Evolutionary conservation across 306 rosid genomes (phyloP).

Genomic region (Quercus berberidifolia): DNA sequence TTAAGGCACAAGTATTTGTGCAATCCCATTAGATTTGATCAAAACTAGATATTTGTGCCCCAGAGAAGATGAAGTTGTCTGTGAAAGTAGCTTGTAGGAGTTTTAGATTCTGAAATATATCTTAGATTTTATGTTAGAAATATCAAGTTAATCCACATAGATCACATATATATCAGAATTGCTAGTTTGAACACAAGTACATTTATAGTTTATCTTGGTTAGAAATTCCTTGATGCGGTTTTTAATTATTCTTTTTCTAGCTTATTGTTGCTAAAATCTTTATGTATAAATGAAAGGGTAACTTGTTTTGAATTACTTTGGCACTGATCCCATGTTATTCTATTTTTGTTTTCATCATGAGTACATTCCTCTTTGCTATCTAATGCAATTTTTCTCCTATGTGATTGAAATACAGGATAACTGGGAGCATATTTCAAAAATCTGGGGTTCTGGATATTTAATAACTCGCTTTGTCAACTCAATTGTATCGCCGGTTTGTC

Average conservation of each 20-base stretch:
- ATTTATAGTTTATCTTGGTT: not conserved
- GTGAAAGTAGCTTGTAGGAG: not conserved
- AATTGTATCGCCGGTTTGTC: conserved; percentile 73
- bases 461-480: conserved; percentile 65
- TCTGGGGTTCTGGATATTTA: conserved; percentile 76
- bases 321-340: not conserved
- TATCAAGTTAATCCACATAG: not conserved
- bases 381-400: not conserved
- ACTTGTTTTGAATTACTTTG: not conserved
- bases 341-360: too few relatives aligned
- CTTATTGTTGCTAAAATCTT: not conserved
- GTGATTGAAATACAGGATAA: conserved; percentile 42
- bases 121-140: not conserved
- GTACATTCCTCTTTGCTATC: not conserved
- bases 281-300: not conserved
- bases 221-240: not conserved
- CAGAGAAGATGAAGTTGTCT: not conserved
- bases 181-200: not conserved
- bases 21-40: not conserved
- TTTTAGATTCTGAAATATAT: not conserved
- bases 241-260: not conserved
- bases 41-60: not conserved
- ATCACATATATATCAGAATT: not conserved
- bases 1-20: not conserved
- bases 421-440: conserved; percentile 63